Evolutionary conservation across 192 early-diverging fungal genomes (phyloP), one percentile per base, ranked within the genome.

Genomic region (Entophlyctis helioformis): DNA sequence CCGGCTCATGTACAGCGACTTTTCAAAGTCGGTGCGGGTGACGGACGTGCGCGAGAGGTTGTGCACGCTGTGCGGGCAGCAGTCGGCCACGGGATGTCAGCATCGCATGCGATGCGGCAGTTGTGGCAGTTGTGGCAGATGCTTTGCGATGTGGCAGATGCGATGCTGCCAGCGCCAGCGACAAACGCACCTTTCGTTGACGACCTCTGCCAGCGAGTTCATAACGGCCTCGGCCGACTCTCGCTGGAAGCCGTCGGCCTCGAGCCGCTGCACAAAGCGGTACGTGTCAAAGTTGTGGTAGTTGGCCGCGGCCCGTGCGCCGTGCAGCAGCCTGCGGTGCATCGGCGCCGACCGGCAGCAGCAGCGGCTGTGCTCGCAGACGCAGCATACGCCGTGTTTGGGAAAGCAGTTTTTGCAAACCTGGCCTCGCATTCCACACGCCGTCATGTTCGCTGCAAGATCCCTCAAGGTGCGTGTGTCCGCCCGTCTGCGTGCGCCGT

Each of bases 201-300:
- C 71, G 1, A 91, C 86, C 38, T 83, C 68, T 5, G 66, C 53
- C 9, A 90, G 51, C 1, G 81, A 77, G 36, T 57, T 55, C 75
- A 89, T 86, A 13, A 95, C 71, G 6, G 85, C 79, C 52, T 83
- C 75, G 3, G 84, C 72, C 46, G 85, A 78, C 44, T 80, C 71
- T 15, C 69, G 50, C 26, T 59, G 57, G 52, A 88, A 87, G 0
- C 85, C 86, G 31, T 86, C 78, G 1, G 51, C 49, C 57, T 88
- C 81, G 10, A 93, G 59, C 31, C 73, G 62, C 42, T 77, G 71
- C 9, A 78, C 81, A 31, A 92, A 78, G 28, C 74, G 69, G 67
- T 79, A 82, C 1, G 86, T 92, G 59, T 92, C 89, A 59, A 92
- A 89, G 23, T 46, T 46, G 49, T 63, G 54, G n/a, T n/a, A n/a